Percentiles rank a stretch among this genome's conserved stretches.
Conservation (phyloP, 345 rosid genomes). For the Acer campestre region DNA sequence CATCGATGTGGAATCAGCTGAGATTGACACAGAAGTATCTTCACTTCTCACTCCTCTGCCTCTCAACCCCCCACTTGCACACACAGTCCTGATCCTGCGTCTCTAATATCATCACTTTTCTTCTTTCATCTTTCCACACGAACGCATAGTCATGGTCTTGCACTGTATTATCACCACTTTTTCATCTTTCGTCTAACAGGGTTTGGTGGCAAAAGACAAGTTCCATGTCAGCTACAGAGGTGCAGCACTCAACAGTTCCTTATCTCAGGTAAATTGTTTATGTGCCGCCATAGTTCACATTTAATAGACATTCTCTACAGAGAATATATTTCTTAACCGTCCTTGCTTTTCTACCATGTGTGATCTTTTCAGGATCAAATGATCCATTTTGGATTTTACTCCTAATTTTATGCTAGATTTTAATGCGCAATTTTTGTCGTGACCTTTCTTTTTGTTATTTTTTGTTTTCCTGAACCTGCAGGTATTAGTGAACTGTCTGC, state of each 20-base stretch:
- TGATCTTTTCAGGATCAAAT: background rate
- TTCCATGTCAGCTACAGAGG: constrained; percentile 97
- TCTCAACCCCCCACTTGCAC: background rate
- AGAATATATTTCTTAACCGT: background rate
- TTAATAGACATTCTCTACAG: background rate
- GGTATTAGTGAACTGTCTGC: constrained; percentile 81
- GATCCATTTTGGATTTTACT: background rate
- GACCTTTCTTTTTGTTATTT: background rate
- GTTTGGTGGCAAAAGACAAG: constrained; percentile 89
- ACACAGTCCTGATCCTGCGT: background rate
- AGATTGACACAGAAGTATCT: constrained; percentile 87
- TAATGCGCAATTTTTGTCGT: background rate
- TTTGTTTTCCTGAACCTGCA: constrained; percentile 29
- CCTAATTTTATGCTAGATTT: background rate
- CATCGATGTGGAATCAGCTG: constrained; percentile 88
- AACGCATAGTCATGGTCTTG: background rate
- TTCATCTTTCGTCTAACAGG: constrained; percentile 42
- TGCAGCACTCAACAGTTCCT: constrained; percentile 65
- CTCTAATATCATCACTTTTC: constrained; percentile 4
- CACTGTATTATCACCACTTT: constrained; percentile 5
- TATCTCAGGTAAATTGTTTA: constrained; percentile 63
- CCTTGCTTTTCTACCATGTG: background rate
- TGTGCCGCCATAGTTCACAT: too few relatives aligned
- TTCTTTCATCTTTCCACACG: background rate
- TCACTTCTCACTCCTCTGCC: constrained; percentile 8